Evolutionary conservation across 2,329 filamentous ascomycete species (phyloP).

Genomic region (Colletotrichum sp.): DNA sequence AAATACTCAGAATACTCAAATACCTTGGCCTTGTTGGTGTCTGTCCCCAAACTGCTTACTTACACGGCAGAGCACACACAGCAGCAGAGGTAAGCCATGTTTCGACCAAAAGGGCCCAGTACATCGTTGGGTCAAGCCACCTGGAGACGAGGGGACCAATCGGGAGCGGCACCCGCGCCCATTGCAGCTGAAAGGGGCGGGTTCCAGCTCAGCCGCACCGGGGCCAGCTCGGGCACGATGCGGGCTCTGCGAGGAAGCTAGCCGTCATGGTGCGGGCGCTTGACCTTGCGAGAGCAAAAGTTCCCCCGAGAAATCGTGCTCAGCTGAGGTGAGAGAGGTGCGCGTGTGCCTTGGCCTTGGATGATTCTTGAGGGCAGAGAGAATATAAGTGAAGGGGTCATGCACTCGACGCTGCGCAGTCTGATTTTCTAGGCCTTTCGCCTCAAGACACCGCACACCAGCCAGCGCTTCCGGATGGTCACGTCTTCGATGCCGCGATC

Average conservation of each 20-base stretch:
- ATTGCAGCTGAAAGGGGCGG: neutral
- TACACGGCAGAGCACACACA: neutral
- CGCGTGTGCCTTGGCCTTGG: neutral
- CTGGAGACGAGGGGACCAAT: neutral
- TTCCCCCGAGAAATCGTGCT: neutral
- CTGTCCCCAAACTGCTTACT: neutral
- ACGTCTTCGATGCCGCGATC: conserved; percentile 68
- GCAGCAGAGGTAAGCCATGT: neutral
- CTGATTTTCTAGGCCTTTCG: conserved; percentile 25
- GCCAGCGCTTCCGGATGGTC: conserved; percentile 70
- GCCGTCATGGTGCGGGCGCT: neutral
- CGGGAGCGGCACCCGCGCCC: neutral
- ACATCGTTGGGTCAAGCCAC: neutral
- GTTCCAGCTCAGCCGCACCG: conserved; percentile 9
- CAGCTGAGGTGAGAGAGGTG: neutral
- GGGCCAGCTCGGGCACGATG: neutral
- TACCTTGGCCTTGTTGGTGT: neutral
- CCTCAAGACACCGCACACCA: conserved; percentile 63
- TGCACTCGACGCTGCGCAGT: neutral
- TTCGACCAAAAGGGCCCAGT: neutral
- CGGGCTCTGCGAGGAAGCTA: neutral
- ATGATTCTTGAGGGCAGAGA: neutral
- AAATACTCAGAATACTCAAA: neutral
- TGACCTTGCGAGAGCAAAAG: neutral
- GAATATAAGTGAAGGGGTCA: neutral